These are phyloP conservation scores for Bipolaris cookei DNA, from an alignment of 2,329 filamentous ascomycete genomes.

Conservation along the genomic window DNA sequence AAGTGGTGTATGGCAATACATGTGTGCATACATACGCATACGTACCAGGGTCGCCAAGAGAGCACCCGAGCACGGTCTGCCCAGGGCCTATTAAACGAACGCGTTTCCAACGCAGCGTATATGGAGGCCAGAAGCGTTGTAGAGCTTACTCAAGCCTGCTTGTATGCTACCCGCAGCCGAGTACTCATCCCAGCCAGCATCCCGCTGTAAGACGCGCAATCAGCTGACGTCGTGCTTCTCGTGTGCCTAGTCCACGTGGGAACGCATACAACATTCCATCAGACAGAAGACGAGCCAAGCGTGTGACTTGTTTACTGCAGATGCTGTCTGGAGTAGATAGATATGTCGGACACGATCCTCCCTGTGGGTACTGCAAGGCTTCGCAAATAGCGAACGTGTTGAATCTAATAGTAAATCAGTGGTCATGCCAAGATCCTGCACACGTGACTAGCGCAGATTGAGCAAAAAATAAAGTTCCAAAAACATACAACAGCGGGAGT, in stretches of 20 bases:
- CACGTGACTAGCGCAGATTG: too few relatives aligned
- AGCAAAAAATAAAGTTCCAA: too few relatives aligned
- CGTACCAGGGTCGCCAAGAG: neutral
- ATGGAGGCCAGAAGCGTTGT: neutral
- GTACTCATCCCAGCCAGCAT: neutral
- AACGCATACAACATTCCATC: neutral
- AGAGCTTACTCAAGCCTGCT: neutral
- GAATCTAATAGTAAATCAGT: too few relatives aligned
- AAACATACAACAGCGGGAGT: too few relatives aligned
- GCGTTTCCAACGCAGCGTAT: neutral
- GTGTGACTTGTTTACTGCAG: neutral
- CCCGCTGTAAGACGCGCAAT: constrained; percentile 9
- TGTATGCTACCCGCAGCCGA: neutral
- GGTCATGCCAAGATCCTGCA: too few relatives aligned
- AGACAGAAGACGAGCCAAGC: neutral
- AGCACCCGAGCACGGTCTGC: neutral
- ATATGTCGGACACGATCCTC: too few relatives aligned
- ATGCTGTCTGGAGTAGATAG: too few relatives aligned
- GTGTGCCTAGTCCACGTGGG: neutral
- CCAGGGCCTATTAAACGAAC: neutral
- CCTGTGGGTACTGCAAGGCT: neutral
- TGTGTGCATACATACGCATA: neutral
- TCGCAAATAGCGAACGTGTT: too few relatives aligned
- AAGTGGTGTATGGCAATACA: constrained; percentile 11
- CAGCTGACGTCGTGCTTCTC: constrained; percentile 19